Conservation (phyloP, 352 stramenopile species). For the Thalassiosira exigua region DNA sequence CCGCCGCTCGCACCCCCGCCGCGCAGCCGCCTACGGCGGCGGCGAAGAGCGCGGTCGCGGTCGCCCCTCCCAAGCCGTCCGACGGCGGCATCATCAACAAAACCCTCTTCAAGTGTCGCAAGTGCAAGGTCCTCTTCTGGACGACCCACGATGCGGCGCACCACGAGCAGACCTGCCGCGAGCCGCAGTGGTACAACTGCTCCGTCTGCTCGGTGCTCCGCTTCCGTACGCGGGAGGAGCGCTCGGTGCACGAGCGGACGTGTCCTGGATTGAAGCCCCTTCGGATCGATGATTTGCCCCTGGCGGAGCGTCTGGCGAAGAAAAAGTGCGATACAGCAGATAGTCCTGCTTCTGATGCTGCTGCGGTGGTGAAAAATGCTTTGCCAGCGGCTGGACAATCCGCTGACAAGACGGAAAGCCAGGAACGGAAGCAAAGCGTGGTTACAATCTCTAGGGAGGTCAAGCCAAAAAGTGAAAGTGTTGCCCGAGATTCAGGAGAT, state of each 20-base stretch:
- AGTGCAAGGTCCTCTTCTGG: slow-evolving; percentile 27
- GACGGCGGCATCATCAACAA: slow-evolving; percentile 7
- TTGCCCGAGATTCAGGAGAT: too few relatives aligned
- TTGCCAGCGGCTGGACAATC: too few relatives aligned
- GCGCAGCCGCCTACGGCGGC: too few relatives aligned
- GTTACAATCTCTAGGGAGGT: too few relatives aligned
- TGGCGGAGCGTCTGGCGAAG: background rate
- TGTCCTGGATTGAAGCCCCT: slow-evolving; percentile 3
- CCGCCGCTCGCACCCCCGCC: too few relatives aligned
- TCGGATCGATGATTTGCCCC: background rate
- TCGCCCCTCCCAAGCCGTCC: background rate
- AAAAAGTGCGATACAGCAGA: too few relatives aligned
- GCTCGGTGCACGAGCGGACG: background rate
- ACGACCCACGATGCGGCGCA: background rate
- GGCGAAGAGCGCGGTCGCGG: too few relatives aligned
- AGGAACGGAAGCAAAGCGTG: too few relatives aligned
- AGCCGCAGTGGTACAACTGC: background rate
- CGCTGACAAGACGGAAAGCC: too few relatives aligned
- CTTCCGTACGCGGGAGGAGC: slow-evolving; percentile 1
- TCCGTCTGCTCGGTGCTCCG: slow-evolving; percentile 17
- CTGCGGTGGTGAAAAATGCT: too few relatives aligned
- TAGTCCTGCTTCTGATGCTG: too few relatives aligned
- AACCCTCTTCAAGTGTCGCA: slow-evolving; percentile 26
- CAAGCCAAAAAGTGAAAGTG: too few relatives aligned
- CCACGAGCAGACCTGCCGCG: slow-evolving; percentile 6